These are phyloP conservation scores for Reticulascus tulasneorum DNA, from an alignment of 2,329 filamentous ascomycete species.

Conservation along the genomic window DNA sequence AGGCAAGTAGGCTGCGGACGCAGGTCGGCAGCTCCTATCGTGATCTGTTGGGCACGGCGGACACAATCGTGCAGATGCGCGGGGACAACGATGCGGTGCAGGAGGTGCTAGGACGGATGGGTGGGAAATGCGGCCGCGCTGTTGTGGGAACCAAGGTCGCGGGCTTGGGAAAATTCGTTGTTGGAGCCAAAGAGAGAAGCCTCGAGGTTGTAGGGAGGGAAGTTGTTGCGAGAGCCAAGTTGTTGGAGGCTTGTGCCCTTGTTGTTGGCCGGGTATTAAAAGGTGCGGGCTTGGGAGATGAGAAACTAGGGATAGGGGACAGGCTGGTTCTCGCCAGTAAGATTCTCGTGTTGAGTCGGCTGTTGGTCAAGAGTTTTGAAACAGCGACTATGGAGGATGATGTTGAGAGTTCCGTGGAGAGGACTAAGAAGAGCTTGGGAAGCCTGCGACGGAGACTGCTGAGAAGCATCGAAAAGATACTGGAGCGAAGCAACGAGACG, in stretches of 20 bases:
- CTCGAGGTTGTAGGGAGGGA: conserved; percentile 1
- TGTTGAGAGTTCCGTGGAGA: conserved; percentile 44
- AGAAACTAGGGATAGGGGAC: conserved; percentile 36
- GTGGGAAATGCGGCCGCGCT: conserved; percentile 70
- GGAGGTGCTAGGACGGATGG: conserved; percentile 65
- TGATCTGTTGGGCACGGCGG: conserved; percentile 84
- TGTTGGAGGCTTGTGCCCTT: conserved; percentile 50
- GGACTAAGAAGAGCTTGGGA: conserved; percentile 60
- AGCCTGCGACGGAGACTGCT: conserved; percentile 61
- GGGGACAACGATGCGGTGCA: conserved; percentile 72
- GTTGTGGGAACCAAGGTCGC: conserved; percentile 63
- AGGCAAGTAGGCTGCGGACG: conserved; percentile 56
- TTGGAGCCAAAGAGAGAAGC: conserved; percentile 10
- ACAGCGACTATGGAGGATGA: conserved; percentile 24
- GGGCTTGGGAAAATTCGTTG: conserved; percentile 48
- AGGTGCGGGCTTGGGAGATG: conserved; percentile 23
- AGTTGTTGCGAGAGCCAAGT: conserved; percentile 40
- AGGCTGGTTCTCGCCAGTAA: conserved; percentile 61
- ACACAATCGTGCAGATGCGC: conserved; percentile 90
- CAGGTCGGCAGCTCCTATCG: conserved; percentile 72
- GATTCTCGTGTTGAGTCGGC: conserved; percentile 68
- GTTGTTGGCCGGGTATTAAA: conserved; percentile 46
- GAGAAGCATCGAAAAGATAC: conserved; percentile 63
- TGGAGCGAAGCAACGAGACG: conserved; percentile 58
- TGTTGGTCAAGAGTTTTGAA: conserved; percentile 71